Percentiles rank a stretch among this genome's conserved stretches.
Evolutionary conservation across 2,329 filamentous ascomycete species (phyloP).

Genomic region (Colletotrichum coccodes): DNA sequence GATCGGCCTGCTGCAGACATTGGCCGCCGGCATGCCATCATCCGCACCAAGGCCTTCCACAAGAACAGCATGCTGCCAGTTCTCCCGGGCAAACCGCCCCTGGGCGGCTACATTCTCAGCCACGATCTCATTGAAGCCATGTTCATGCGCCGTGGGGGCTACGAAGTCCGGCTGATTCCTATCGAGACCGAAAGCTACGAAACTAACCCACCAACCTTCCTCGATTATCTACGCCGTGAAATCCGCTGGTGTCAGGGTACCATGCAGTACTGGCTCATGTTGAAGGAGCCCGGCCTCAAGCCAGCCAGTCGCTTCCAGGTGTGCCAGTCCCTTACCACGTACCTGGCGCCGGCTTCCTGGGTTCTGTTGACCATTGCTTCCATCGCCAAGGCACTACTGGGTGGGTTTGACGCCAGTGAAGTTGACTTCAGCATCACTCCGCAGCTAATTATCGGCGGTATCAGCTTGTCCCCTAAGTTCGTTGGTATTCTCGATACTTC

Average conservation of each 20-base stretch:
- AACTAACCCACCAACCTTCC: background rate
- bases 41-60: background rate
- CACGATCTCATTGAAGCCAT: background rate
- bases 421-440: background rate
- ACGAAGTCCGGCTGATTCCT: background rate
- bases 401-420: background rate
- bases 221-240: background rate
- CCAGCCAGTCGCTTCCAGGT: background rate
- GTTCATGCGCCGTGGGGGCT: background rate
- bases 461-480: background rate
- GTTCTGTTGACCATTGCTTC: background rate
- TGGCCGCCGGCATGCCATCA: background rate
- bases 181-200: background rate
- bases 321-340: background rate
- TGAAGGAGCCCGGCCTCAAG: background rate
- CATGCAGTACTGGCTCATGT: background rate
- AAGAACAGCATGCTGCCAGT: background rate
- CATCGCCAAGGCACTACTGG: background rate
- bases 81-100: background rate
- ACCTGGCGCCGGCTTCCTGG: background rate
- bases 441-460: background rate
- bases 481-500: background rate
- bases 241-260: background rate
- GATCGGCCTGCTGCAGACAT: background rate
- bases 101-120: background rate